Evolutionary conservation across 768 basidiomycete genomes (phyloP), one percentile per base, ranked within the genome.

Genomic region (Arthromyces matolae): DNA sequence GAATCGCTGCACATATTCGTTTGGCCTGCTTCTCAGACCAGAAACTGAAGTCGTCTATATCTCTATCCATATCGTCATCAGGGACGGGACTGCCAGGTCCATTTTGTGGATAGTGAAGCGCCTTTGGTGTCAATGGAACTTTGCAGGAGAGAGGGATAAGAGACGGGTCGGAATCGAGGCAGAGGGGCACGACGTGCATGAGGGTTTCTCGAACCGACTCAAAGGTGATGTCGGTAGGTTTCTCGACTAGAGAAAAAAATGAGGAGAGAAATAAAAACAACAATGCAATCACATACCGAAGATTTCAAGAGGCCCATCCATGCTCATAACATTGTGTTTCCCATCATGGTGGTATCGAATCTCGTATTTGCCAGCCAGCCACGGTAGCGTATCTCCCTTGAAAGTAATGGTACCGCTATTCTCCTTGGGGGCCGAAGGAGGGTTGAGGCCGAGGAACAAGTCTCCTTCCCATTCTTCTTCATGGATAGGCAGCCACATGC

Each of bases 281-380:
- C 16, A n/a, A 29, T 41, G 39, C 23, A 27, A 10, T 23, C 8
- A 70, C 87, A 47, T 53, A 93, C 95, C 88, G 52, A 83, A 90
- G 25, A 99, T 84, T 62, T 96, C 92, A 49, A 98, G 71, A 7
- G 93, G 91, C 2, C 85, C 88, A 39, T 88, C 83, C 43, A 86
- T 60, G 44, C 83, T 80, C 80, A 98, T 87, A 47, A 98, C 96
- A 65, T 93, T 96, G 68, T 99, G 89, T 65, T 94, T 97, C 39
- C 93, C 93, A 64, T 96, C 92, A 60, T 97, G 94, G 60, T 99
- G 96, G 62, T 93, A 94, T 3, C 92, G 84, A 50, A 87, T 73
- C 75, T 99, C 96, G 62, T 97, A 99, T 42, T 69, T 69, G 6
- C 95, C 96, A 28, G 79, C 76, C 28, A 79, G 67, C 93, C 94